Evolutionary conservation across 1,284 basidiomycete genomes (phyloP), one percentile per base, ranked within the genome.

Genomic region (Pseudozyma thailandica): DNA sequence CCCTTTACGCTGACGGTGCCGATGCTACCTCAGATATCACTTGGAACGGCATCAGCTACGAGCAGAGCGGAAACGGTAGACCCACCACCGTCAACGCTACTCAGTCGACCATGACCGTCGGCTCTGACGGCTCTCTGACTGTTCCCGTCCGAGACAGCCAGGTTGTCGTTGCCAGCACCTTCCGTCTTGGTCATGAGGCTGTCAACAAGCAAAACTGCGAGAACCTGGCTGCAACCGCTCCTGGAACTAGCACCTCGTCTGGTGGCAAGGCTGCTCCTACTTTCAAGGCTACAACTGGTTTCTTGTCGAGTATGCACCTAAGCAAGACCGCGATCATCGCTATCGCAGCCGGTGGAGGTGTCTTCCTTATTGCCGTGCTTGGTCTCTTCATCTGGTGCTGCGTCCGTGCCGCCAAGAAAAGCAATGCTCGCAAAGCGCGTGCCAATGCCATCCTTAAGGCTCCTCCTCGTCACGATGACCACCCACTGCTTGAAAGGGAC

Each of bases 41-140:
- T 26, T 77, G 73, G 73, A 77, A 77, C 50, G 75, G 75, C 27
- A 66, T 75, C 61, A 69, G 64, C 44, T 77, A 71, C 62, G 73
- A 75, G 49, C 23, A 23, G 25, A 59, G 48, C 25, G 49, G 56
- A 33, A 70, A 12, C 38, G 75, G 75, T 9, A 44, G 47, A 23
- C 60, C 75, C 12, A 39, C 33, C 20, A 55, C 50, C 23, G 58
- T 73, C 42, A 63, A 73, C 44, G 18, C 25, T 10, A 50, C 49
- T 21, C 43, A 47, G 28, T 58, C 46, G 56, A 59, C 58, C 39
- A 62, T 66, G 58, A 55, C 53, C 6, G 68, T 74, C 26, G 63
- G 62, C 16, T 27, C 51, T 26, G 70, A 73, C 35, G 75, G 75
- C 12, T 41, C 50, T 9, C 55, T 77, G 3, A 50, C 46, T n/a